Evolutionary conservation across 2,329 filamentous ascomycete genomes (phyloP), one percentile per base, ranked within the genome.

Genomic region (Plenodomus biglobosus): DNA sequence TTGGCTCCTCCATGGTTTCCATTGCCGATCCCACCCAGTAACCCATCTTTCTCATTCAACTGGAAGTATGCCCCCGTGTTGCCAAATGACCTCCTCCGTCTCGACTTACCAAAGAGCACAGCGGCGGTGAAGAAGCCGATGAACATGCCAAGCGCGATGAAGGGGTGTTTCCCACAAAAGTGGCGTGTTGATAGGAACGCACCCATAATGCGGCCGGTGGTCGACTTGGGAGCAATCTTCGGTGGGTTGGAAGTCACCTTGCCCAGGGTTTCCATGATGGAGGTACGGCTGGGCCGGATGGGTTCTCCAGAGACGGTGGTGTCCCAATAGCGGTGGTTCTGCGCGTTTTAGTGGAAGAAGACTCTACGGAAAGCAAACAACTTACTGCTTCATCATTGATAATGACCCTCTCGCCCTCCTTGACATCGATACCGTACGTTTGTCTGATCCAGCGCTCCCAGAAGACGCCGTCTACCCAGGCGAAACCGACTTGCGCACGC

Each of bases 351-450:
- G 49, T 44, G 46, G 27, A 20, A 27, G 17, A 11, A 11, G 13
- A 3, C 7, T 3, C 27, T 21, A 19, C 42, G 15, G 13, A 10
- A 35, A n/a, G 30, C 21, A 6, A 8, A 34, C 45, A 50, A 80
- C 89, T 87, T 78, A 95, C 91, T 72, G 95, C 91, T 78, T 97
- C 90, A 63, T 99, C 94, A 60, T 96, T 96, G 75, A 99, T 94
- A 50, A 99, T 87, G 46, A 99, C 89, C 54, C 90, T 85, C 72
- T 97, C 94, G 40, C 92, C 92, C 54, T 94, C 85, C 52, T 78
- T 79, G 24, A 94, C 85, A 61, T 95, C 88, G 59, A 97, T 87
- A 45, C 92, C 92, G 66, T 95, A 99, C 0, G 92, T 96, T n/a
- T 87, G 92, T 59, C 87, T 83, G 56, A 99, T 84, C 94, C 94